phyloP scores from a whole-genome alignment of 768 basidiomycete species.

The Lactifluus rugatus region DNA sequence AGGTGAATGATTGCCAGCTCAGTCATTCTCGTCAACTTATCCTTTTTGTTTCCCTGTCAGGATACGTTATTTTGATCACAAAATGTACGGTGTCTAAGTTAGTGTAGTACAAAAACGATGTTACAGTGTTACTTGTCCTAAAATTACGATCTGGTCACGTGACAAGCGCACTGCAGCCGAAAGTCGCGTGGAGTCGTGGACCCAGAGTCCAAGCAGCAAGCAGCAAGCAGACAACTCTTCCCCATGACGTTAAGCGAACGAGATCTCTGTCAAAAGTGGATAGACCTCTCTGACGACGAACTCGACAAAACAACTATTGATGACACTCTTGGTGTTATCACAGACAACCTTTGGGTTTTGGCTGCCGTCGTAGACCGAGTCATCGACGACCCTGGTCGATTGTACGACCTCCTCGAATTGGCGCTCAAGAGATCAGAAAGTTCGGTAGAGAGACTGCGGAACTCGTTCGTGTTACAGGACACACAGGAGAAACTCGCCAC shows the following conservation, averaged over 20 bases:
- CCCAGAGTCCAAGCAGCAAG: no score
- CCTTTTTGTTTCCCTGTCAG: slow-evolving; percentile 29
- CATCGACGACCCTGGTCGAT: slow-evolving; percentile 44
- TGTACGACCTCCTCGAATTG: slow-evolving; percentile 48
- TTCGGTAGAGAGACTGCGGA: slow-evolving; percentile 31
- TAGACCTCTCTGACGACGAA: slow-evolving; percentile 43
- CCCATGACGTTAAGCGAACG: slow-evolving; percentile 8
- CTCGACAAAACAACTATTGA: slow-evolving; percentile 42
- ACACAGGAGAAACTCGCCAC: slow-evolving; percentile 19
- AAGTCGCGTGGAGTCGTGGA: no score
- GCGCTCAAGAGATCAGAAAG: slow-evolving; percentile 52
- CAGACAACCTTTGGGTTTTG: slow-evolving; percentile 68
- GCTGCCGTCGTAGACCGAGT: slow-evolving; percentile 66
- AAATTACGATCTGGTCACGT: not conserved
- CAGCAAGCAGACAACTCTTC: not conserved
- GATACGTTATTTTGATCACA: slow-evolving; percentile 63
- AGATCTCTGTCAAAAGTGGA: slow-evolving; percentile 41
- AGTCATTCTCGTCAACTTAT: not conserved
- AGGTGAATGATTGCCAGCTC: slow-evolving; percentile 38
- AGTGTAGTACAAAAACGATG: no score
- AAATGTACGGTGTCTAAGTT: not conserved
- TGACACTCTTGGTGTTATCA: slow-evolving; percentile 38
- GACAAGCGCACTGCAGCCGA: no score
- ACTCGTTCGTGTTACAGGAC: slow-evolving; percentile 19
- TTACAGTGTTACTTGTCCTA: no score